A percentile compares a stretch with the other conserved stretches of the same genome.
These are phyloP conservation scores for Blastocladiella britannica DNA, from an alignment of 192 early-diverging fungal genomes.

Conservation along the genomic window DNA sequence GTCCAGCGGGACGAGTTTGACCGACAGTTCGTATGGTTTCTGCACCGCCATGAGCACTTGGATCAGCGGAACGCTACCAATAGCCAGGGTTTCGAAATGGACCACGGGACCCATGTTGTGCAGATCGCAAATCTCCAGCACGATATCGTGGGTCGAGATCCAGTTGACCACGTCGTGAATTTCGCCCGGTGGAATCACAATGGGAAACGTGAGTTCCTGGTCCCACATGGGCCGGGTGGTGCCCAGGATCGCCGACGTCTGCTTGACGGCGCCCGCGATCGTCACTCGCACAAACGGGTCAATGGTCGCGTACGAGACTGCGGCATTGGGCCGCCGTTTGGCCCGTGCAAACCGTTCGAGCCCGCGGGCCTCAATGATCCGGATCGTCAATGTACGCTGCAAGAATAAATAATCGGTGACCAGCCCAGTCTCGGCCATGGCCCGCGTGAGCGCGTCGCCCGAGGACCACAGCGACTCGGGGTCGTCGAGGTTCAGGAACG, in stretches of 20 bases:
- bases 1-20: constrained; percentile 9
- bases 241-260: constrained; percentile 13
- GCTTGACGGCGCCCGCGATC: background rate
- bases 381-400: background rate
- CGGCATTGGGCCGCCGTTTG: constrained; percentile 9
- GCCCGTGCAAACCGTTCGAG: constrained; percentile 2
- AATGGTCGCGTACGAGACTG: constrained; percentile 9
- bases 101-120: constrained; percentile 1
- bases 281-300: constrained; percentile 11
- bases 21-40: constrained; percentile 12
- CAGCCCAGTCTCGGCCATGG: background rate
- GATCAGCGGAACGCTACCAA: constrained; percentile 11
- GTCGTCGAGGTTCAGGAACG: background rate
- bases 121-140: constrained; percentile 14
- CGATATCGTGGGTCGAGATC: constrained; percentile 15
- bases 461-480: background rate
- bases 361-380: background rate
- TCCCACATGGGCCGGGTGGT: constrained; percentile 11
- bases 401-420: background rate
- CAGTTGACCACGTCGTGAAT: constrained; percentile 20
- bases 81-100: constrained; percentile 10
- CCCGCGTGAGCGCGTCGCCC: background rate
- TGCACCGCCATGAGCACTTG: constrained; percentile 12
- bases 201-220: constrained; percentile 13
- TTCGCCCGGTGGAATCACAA: constrained; percentile 20